phyloP scores from a whole-genome alignment of 2,329 filamentous ascomycete species.

The Penicillium sp. region DNA sequence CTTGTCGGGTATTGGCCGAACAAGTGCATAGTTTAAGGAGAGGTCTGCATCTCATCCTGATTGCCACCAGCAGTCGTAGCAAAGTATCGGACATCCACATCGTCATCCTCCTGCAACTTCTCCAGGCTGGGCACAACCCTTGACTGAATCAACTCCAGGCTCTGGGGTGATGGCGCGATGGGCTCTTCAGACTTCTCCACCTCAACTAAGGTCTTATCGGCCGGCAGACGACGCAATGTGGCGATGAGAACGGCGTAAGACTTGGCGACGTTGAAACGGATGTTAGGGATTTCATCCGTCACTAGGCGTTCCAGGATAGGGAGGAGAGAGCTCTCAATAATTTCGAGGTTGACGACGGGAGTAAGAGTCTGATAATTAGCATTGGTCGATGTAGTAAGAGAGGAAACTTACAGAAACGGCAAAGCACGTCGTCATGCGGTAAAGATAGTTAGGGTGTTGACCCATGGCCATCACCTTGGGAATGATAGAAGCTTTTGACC shows the following conservation, averaged over 20 bases:
- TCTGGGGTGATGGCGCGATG: conserved; percentile 62
- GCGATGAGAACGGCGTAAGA: conserved; percentile 88
- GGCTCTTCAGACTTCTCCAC: conserved; percentile 72
- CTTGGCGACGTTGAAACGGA: conserved; percentile 98
- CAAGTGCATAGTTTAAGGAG: conserved; percentile 33
- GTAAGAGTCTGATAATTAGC: conserved; percentile 72
- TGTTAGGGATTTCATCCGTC: conserved; percentile 93
- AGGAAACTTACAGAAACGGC: conserved; percentile 79
- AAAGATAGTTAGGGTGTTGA: conserved; percentile 96
- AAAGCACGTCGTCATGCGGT: conserved; percentile 99
- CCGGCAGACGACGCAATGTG: conserved; percentile 86
- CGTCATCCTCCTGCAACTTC: conserved; percentile 94
- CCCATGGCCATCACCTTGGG: conserved; percentile 99
- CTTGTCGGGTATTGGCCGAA: conserved; percentile 14
- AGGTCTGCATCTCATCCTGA: conserved; percentile 56
- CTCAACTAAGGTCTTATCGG: conserved; percentile 79
- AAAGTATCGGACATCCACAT: conserved; percentile 97
- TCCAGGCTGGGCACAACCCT: conserved; percentile 85
- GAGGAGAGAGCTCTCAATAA: conserved; percentile 88
- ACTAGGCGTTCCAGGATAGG: conserved; percentile 96
- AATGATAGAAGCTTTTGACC: conserved; percentile 95
- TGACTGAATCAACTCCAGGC: conserved; percentile 77
- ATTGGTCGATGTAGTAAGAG: conserved; percentile 10
- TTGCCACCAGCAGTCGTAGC: conserved; percentile 77
- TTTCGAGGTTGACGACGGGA: conserved; percentile 85